Conservation (phyloP, 345 rosid species). For the Rhodamnia argentea region DNA sequence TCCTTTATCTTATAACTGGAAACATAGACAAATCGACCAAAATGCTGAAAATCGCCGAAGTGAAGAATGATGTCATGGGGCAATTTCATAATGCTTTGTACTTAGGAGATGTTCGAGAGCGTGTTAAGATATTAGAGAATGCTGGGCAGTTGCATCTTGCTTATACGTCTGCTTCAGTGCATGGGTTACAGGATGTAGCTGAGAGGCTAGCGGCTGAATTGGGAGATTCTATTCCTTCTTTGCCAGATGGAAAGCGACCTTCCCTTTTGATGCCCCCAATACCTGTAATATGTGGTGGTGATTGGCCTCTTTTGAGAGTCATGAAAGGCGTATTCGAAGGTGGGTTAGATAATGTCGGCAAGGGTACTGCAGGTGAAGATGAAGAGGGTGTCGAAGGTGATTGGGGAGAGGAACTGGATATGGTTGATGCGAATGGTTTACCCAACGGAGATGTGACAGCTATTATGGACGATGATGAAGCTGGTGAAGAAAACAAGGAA, state of each 20-base stretch:
- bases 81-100: constrained; percentile 93
- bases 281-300: constrained; percentile 75
- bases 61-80: constrained; percentile 89
- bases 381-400: constrained; percentile 66
- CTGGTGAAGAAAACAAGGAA: constrained; percentile 56
- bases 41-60: constrained; percentile 92
- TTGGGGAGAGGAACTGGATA: constrained; percentile 85
- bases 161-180: constrained; percentile 70
- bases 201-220: constrained; percentile 62
- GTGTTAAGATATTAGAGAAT: constrained; percentile 79
- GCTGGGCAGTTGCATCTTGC: constrained; percentile 90
- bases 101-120: constrained; percentile 83
- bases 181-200: constrained; percentile 68
- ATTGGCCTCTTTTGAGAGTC: constrained; percentile 96
- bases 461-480: constrained; percentile 58
- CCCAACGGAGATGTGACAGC: constrained; percentile 52
- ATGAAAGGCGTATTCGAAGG: constrained; percentile 92
- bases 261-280: constrained; percentile 76
- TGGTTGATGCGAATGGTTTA: constrained; percentile 54
- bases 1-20: constrained; percentile 83
- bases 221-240: constrained; percentile 61
- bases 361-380: constrained; percentile 52
- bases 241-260: constrained; percentile 62
- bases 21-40: constrained; percentile 74
- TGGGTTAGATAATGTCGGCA: constrained; percentile 50